These are phyloP conservation scores for Myriosclerotinia duriaeana DNA, from an alignment of 2,329 filamentous ascomycete genomes.

Conservation along the genomic window DNA sequence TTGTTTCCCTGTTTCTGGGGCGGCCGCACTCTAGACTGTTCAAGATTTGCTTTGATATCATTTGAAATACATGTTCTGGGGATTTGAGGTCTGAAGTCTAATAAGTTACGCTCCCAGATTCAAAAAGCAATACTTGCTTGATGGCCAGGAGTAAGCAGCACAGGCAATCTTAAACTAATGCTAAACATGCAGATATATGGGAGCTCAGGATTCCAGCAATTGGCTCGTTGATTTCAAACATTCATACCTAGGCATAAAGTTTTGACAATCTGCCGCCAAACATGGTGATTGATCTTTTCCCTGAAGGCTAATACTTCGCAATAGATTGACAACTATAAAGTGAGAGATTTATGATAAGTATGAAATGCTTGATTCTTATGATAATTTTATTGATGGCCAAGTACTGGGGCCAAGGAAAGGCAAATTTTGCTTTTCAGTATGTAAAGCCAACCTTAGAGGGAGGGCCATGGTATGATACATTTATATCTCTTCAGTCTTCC, in stretches of 20 bases:
- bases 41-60: no score
- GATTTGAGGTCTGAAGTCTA: no score
- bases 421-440: conserved; percentile 18
- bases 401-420: conserved; percentile 1
- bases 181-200: not conserved
- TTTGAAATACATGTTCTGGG: no score
- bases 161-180: not conserved
- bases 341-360: not conserved
- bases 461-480: conserved; percentile 20
- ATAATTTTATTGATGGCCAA: conserved; percentile 10
- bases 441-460: conserved; percentile 9
- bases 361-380: not conserved
- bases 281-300: not conserved
- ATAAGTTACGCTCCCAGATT: no score
- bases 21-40: no score
- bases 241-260: not conserved
- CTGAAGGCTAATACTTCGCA: not conserved
- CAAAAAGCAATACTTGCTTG: not conserved
- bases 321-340: not conserved
- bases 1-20: no score
- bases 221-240: not conserved
- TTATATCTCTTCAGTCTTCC: not conserved
- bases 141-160: not conserved
- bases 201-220: not conserved
- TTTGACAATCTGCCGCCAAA: not conserved